Evolutionary conservation across 805 yeast species (phyloP).

Genomic region (Lachancea cidri): DNA sequence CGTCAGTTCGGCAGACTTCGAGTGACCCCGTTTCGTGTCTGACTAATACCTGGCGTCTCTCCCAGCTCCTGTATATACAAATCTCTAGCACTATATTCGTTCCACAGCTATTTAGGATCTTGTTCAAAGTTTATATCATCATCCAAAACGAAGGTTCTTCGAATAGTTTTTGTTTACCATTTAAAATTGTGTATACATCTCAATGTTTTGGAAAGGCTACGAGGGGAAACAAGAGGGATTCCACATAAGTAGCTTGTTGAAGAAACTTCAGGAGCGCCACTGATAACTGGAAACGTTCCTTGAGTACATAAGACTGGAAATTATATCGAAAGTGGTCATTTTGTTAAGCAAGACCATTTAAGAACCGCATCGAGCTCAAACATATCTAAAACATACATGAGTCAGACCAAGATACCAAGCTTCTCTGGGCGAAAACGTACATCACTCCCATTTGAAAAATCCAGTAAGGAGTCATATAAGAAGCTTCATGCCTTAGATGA

Average conservation of each 20-base stretch:
- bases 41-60: background rate
- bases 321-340: too few species aligned
- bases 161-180: background rate
- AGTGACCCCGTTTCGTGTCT: constrained; percentile 20
- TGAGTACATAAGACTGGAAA: too few species aligned
- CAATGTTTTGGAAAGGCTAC: too few species aligned
- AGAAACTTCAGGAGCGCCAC: too few species aligned
- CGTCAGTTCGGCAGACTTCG: constrained; percentile 76
- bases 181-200: too few species aligned
- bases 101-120: background rate
- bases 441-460: background rate
- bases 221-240: too few species aligned
- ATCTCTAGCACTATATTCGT: constrained; percentile 1
- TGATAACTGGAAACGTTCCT: too few species aligned
- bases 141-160: background rate
- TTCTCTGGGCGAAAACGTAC: constrained; percentile 5
- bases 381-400: constrained; percentile 6
- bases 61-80: constrained; percentile 4
- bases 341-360: too few species aligned
- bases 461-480: background rate
- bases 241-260: too few species aligned
- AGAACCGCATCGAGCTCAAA: background rate
- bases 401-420: constrained; percentile 7
- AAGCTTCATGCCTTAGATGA: constrained; percentile 6
- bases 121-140: background rate